phyloP scores from a whole-genome alignment of 306 rosid species.

The Sechiopsis laciniata region DNA sequence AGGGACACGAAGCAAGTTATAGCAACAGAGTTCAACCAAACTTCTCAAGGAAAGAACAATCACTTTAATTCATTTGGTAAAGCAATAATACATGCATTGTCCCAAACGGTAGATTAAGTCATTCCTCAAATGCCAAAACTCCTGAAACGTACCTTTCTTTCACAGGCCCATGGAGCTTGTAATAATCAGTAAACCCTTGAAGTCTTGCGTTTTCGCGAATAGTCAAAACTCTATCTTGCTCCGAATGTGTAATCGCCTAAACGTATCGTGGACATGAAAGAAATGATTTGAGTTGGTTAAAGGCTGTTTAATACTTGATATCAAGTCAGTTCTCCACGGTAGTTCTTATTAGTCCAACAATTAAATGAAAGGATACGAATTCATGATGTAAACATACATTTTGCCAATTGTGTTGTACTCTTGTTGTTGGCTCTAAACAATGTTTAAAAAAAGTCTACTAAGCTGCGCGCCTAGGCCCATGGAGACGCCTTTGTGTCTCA shows the following conservation, averaged over 20 bases:
- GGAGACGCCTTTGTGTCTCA: too few relatives aligned
- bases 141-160: constrained; percentile 48
- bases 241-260: constrained; percentile 46
- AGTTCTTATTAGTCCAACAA: too few relatives aligned
- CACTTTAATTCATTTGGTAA: not conserved
- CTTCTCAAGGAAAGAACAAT: not conserved
- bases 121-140: not conserved
- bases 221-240: constrained; percentile 53
- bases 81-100: not conserved
- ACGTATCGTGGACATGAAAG: not conserved
- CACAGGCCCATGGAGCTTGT: constrained; percentile 47
- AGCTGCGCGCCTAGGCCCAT: too few relatives aligned
- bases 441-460: too few relatives aligned
- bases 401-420: too few relatives aligned
- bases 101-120: too few relatives aligned
- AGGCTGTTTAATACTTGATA: too few relatives aligned
- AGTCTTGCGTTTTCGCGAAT: constrained; percentile 64
- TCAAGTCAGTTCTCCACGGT: too few relatives aligned
- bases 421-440: too few relatives aligned
- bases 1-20: not conserved
- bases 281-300: too few relatives aligned
- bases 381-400: too few relatives aligned
- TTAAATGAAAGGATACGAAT: too few relatives aligned
- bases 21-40: not conserved
- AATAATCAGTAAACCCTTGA: constrained; percentile 74